phyloP scores from a whole-genome alignment of 176 grass and related monocot species.

The Bonia amplexicaulis region DNA sequence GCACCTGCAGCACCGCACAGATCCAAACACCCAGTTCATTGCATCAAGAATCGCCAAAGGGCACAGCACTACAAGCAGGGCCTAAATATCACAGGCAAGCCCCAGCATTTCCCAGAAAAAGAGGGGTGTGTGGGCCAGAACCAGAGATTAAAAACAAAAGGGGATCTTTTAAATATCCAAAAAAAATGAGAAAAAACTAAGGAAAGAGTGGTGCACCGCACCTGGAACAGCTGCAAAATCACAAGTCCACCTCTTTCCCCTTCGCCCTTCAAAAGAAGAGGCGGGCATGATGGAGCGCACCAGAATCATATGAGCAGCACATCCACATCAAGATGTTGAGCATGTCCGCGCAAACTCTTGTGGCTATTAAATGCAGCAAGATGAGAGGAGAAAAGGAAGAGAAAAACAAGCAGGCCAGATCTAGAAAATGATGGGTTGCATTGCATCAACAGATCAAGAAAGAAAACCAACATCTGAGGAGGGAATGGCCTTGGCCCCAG shows the following conservation, averaged over 20 bases:
- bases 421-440: conserved; percentile 10
- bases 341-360: conserved; percentile 7
- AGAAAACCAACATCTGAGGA: neutral
- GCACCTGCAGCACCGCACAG: neutral
- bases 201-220: neutral
- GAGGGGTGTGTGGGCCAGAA: neutral
- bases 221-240: conserved; percentile 12
- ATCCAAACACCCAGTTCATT: neutral
- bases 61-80: neutral
- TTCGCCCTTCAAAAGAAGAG: neutral
- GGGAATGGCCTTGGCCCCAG: neutral
- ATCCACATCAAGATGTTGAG: neutral
- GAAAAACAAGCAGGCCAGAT: conserved; percentile 1
- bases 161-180: neutral
- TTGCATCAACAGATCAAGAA: conserved; percentile 39
- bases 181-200: neutral
- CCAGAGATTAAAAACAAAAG: neutral
- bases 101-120: neutral
- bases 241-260: neutral
- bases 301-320: conserved; percentile 23
- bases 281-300: neutral
- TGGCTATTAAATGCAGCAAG: conserved; percentile 12
- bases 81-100: neutral
- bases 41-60: neutral
- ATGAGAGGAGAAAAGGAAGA: neutral